These are phyloP conservation scores for Celoporthe dispersa DNA, from an alignment of 2,329 filamentous ascomycete genomes.

Conservation along the genomic window DNA sequence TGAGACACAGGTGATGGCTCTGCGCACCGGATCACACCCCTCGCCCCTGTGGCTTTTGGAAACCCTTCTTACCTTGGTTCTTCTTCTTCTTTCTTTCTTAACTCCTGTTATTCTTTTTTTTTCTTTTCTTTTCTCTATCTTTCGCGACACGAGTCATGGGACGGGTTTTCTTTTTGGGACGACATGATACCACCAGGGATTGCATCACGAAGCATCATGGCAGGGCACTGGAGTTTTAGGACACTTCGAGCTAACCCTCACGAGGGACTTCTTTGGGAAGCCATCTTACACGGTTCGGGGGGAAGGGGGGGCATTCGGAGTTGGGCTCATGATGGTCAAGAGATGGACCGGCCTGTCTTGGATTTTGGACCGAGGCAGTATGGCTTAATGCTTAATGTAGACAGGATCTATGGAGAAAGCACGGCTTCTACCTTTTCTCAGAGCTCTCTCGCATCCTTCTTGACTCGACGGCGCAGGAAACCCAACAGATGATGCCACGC, in stretches of 20 bases:
- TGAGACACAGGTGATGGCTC: neutral
- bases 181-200: constrained; percentile 21
- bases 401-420: constrained; percentile 26
- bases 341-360: neutral
- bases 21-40: neutral
- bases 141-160: constrained; percentile 4
- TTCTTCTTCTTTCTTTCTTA: neutral
- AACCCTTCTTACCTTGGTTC: neutral
- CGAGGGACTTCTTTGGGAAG: neutral
- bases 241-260: constrained; percentile 15
- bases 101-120: neutral
- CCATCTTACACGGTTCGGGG: neutral
- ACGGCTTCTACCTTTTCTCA: constrained; percentile 12
- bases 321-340: constrained; percentile 1
- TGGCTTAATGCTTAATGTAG: constrained; percentile 28
- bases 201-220: constrained; percentile 15
- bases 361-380: neutral
- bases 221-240: constrained; percentile 14
- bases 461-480: no score
- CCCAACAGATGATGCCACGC: neutral
- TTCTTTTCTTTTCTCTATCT: neutral
- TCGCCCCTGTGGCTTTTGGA: no score
- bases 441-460: neutral
- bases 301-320: neutral
- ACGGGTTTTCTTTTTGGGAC: neutral